Base-by-base conservation (phyloP, 2,329 filamentous ascomycete species). In the Arthrobotrys conoides region DNA sequence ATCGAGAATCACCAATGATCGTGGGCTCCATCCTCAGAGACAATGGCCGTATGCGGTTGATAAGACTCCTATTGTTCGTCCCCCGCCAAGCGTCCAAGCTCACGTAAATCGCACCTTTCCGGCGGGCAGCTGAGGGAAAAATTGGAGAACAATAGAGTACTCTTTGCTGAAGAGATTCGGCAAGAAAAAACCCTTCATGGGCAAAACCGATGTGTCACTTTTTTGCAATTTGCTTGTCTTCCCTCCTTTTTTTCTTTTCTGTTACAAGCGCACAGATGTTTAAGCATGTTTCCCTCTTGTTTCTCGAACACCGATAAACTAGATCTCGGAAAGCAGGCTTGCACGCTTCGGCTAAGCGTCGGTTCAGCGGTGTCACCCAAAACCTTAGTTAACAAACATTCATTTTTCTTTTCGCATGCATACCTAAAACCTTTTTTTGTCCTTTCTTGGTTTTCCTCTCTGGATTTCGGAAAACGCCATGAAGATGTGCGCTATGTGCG, bases 31-130 rank as follows among this genome's bases (percentile, higher is more conserved):
- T 61, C 30, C 65, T 65, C 30, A 59, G 44, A 76, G 57, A 70
- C 72, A 76, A 76, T 76, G 24, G 18, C 73, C 73, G 36, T 51
- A 67, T 71, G 68, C 73, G 73, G 53, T 69, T 27, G 46, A 67
- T 71, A 55, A 30, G 61, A 61, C 61, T 66, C 67, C 57, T 68
- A 71, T 77, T 77, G 72, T 72, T 55, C 53, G 20, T 55, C 59
- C 33, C 33, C 33, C 18, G 67, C 73, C 73, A 71, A 77, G 67
- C 22, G 73, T 67, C 67, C 49, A 77, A 77, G 73, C 73, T 71
- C 73, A 55, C 44, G 67, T n/a, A 77, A 77, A 77, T 77, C 61
- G 36, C 24, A 66, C 73, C 36, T 67, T 77, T 77, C 73, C 67
- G 67, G 73, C 73, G 59, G 30, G 27, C n/a, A 55, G 72, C 72